Evolutionary conservation across 805 yeast species (phyloP), one percentile per base, ranked within the genome.

Genomic region (Lachancea nothofagi): DNA sequence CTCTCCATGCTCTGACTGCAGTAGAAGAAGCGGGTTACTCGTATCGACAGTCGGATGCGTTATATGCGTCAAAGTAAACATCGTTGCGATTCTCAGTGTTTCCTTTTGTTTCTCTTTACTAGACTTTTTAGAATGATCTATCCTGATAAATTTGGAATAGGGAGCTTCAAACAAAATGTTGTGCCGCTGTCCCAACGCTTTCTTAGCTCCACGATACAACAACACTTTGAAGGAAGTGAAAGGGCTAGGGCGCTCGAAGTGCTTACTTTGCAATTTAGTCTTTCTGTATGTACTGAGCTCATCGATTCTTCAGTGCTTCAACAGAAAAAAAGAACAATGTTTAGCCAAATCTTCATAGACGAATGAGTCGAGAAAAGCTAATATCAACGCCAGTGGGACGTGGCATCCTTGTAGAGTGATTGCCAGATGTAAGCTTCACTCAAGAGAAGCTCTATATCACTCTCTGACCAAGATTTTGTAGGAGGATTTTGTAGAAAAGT

Each of bases 341-440:
- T 19, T 13, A 18, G n/a, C n/a, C n/a, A n/a, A 24, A 38, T 31
- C 35, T 34, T 22, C 18, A 36, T 14, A 12, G 14, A 29, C 36
- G 36, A 31, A 15, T 3, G 18, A 21, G 10, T 25, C 29, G 12
- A 15, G 18, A 26, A 4, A 7, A 8, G 5, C 23, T 22, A 5
- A 10, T 7, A 23, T 43, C 43, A 59, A 29, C 80, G 74, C 58
- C 89, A 71, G 62, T 89, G 96, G 1, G 96, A 96, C 14, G 82
- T 67, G 4, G 96, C 96, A 57, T 87, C 83, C 57, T 85, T 87
- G 59, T 86, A 93, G 28, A 93, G 67, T 40, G 90, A 79, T 64
- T 89, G 97, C 97, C 97, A 93, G 54, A 93, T 87, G 61, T 78
- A 93, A 0, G 97, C 98, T 61, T 93, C 97, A 64, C 97, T 87